A percentile compares a stretch with the other conserved stretches of the same genome.
phyloP scores from a whole-genome alignment of 1,139 yeast species.

The Yamadazyma membranifaciens region DNA sequence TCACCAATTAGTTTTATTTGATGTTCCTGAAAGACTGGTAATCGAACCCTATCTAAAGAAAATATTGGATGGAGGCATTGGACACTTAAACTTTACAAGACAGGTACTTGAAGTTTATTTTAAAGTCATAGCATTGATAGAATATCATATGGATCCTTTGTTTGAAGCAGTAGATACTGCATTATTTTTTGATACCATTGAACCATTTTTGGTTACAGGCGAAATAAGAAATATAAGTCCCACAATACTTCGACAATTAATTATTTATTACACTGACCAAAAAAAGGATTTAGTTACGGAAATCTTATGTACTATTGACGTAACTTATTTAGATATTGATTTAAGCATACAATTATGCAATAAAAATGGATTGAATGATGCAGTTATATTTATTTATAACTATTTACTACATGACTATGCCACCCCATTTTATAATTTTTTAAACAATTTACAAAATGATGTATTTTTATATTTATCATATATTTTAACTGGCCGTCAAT shows the following conservation, averaged over 20 bases:
- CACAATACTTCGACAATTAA: slow-evolving; percentile 55
- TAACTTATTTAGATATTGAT: slow-evolving; percentile 70
- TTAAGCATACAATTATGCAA: slow-evolving; percentile 61
- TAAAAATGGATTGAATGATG: slow-evolving; percentile 53
- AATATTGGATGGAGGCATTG: slow-evolving; percentile 53
- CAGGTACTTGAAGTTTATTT: slow-evolving; percentile 18
- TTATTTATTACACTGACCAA: slow-evolving; percentile 41
- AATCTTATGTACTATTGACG: slow-evolving; percentile 63
- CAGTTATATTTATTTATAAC: slow-evolving; percentile 68
- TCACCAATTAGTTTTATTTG: slow-evolving; percentile 48
- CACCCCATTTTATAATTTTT: slow-evolving; percentile 63
- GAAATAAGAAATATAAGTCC: slow-evolving; percentile 58
- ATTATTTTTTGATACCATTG: slow-evolving; percentile 50
- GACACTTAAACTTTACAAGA: slow-evolving; percentile 21
- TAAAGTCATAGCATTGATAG: slow-evolving; percentile 12
- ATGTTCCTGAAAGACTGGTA: slow-evolving; percentile 52
- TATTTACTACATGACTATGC: slow-evolving; percentile 60
- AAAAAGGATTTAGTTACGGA: slow-evolving; percentile 57
- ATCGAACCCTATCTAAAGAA: slow-evolving; percentile 57
- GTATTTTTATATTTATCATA: slow-evolving; percentile 65
- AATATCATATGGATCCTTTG: slow-evolving; percentile 34
- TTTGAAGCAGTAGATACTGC: slow-evolving; percentile 45
- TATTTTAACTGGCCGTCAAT: slow-evolving; percentile 72
- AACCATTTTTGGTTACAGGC: slow-evolving; percentile 48
- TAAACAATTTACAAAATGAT: slow-evolving; percentile 37